Evolutionary conservation across 371 early-diverging fungal species (phyloP), one percentile per base, ranked within the genome.

Genomic region (Mortierella sp.): DNA sequence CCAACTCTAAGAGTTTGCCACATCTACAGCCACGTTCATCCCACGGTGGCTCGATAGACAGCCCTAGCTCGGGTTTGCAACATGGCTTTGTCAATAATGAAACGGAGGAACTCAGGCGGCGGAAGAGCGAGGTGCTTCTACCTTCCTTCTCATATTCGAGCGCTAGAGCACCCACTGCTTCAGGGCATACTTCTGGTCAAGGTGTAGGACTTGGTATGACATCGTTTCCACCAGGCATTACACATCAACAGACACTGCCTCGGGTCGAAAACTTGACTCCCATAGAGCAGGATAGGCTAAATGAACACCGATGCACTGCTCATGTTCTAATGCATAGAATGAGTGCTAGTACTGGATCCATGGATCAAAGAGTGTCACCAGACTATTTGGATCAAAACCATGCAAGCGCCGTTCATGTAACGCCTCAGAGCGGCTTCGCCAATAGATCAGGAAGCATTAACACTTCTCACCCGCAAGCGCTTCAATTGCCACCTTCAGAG

Each of bases 221-320:
- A 19, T 55, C 78, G 2, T 68, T 78, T 23, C 43, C 59, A 7
- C 54, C 73, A 5, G 54, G 60, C 7, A 45, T 54, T 3, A 19
- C 54, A 3, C 80, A 70, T 2, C 26, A 68, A 2, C 70, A 66
- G 37, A 22, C 66, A 2, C 45, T 75, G 8, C 56, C 75, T 22
- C 70, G 71, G 2, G 64, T 75, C 2, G 81, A 80, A 6, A 57
- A 37, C 23, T 32, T 75, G 61, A 64, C 68, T 7, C 65, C 71
- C 15, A 65, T 71, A 28, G 81, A 80, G 49, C 70, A 75, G 37
- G 75, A 71, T 9, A 67, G 64, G 10, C 22, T 75, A 54, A 70
- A 66, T 9, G 81, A 80, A 31, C 81, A 74, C 29, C 67, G 81
- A 4, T 75, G 81, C 17, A 73, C 81, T 12, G 79, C 70, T 19